These are phyloP conservation scores for Hypoxylon sp. DNA, from an alignment of 2,329 filamentous ascomycete genomes.

Conservation along the genomic window DNA sequence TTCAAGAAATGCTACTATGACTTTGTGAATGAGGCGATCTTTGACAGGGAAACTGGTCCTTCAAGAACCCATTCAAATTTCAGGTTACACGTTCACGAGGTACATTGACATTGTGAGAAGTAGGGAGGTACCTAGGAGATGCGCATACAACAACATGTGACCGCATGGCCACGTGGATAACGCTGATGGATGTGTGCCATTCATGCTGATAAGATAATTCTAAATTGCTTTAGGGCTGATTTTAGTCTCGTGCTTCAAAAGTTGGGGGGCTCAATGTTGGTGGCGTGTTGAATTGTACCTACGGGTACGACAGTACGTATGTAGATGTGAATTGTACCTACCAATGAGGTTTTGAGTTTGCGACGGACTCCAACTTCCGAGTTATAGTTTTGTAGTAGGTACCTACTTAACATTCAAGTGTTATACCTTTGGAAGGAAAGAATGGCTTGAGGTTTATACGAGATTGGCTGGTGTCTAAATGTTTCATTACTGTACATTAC, in stretches of 20 bases:
- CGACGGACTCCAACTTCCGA: not conserved
- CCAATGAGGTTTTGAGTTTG: not conserved
- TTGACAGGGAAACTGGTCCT: not conserved
- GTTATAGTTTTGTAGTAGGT: too few relatives aligned
- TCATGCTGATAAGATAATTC: conserved; percentile 27
- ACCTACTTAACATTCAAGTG: not conserved
- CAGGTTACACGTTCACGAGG: not conserved
- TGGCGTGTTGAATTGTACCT: not conserved
- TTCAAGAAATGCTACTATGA: not conserved
- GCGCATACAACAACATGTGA: conserved; percentile 25
- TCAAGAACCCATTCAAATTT: not conserved
- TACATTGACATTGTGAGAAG: not conserved
- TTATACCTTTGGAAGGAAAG: not conserved
- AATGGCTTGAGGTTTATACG: not conserved
- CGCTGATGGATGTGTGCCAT: conserved; percentile 14
- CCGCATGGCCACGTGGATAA: conserved; percentile 39
- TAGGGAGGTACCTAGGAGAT: not conserved
- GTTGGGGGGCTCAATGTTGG: not conserved
- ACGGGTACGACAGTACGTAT: too few relatives aligned
- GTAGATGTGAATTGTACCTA: not conserved
- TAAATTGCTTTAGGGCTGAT: conserved; percentile 41
- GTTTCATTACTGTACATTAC: not conserved
- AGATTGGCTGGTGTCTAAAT: not conserved
- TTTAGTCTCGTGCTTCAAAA: conserved; percentile 25
- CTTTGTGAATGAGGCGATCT: not conserved